Evolutionary conservation across 805 yeast species (phyloP), one percentile per base, ranked within the genome.

Genomic region (Phaffomyces opuntiae): DNA sequence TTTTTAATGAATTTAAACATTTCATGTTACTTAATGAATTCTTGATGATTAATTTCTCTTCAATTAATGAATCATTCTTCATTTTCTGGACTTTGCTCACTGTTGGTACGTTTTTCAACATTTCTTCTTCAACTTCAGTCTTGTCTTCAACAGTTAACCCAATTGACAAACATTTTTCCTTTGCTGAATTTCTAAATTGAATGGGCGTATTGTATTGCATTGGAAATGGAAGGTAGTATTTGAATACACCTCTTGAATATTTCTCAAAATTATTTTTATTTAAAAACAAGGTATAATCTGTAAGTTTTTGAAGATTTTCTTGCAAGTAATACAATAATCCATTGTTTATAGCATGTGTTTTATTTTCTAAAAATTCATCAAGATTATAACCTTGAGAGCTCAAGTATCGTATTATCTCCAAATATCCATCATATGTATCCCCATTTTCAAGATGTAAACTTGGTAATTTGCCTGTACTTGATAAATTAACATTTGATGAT

Each of bases 191-290:
- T 53, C 70, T 70, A 46, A 69, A 68, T 37, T 63, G 66, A 35
- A 78, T 51, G 1, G 90, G 89, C 21, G 82, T 78, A 49, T 76
- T 77, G 58, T 83, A 83, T 74, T 83, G 86, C 75, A 82, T 73
- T 9, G 90, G 91, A 65, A 83, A 84, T 7, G 86, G 83, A 17
- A 83, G 61, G 46, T 77, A 72, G 5, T 65, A 53, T 38, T 70
- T 66, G 57, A 81, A 81, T 16, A 74, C 54, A 21, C 74, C 73
- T 49, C 87, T 69, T 5, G 88, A 76, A 53, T 72, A 80, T 12
- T 67, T 59, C 48, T 78, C 83, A 60, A 82, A 84, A 59, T 84
- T 83, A 16, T 61, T 63, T 26, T 72, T 69, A 53, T 80, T 75
- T 39, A 81, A 62, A 52, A 75, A 82, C 33, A 80, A 60, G 42